Percentiles rank a stretch among this genome's conserved stretches.
Conservation (phyloP, 176 grass and related monocot genomes). For the Carex littledalei region DNA sequence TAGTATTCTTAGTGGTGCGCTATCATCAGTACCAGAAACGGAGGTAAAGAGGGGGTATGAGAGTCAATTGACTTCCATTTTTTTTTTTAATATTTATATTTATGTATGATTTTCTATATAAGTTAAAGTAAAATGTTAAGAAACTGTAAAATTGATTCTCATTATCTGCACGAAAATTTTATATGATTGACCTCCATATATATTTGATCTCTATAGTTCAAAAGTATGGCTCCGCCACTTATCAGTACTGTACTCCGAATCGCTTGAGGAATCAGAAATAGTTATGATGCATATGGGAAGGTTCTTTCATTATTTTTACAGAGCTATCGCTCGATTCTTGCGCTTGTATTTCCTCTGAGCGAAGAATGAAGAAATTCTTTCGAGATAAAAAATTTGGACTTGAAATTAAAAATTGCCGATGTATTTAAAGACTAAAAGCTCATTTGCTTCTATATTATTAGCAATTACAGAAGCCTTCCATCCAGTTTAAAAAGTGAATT, state of each 20-base stretch:
- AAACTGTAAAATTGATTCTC: no score
- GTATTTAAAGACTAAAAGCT: constrained; percentile 42
- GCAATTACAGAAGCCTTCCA: constrained; percentile 47
- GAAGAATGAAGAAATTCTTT: constrained; percentile 32
- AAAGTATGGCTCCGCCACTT: no score
- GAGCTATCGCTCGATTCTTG: not conserved
- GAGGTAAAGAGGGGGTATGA: no score
- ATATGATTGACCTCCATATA: no score
- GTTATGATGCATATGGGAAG: no score
- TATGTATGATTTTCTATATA: no score
- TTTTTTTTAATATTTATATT: no score
- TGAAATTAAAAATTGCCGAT: constrained; percentile 25
- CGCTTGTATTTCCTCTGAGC: not conserved
- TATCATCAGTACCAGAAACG: no score
- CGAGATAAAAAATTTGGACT: constrained; percentile 30
- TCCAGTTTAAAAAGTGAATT: constrained; percentile 22
- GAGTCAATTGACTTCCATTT: no score
- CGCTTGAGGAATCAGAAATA: not conserved
- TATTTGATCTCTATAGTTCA: no score
- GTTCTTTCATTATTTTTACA: not conserved
- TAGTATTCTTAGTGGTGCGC: not conserved
- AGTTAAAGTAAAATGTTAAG: no score
- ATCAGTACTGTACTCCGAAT: not conserved
- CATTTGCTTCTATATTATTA: constrained; percentile 35
- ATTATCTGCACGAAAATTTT: no score